Conservation (phyloP, 345 rosid genomes). For the Euclidium syriacum region DNA sequence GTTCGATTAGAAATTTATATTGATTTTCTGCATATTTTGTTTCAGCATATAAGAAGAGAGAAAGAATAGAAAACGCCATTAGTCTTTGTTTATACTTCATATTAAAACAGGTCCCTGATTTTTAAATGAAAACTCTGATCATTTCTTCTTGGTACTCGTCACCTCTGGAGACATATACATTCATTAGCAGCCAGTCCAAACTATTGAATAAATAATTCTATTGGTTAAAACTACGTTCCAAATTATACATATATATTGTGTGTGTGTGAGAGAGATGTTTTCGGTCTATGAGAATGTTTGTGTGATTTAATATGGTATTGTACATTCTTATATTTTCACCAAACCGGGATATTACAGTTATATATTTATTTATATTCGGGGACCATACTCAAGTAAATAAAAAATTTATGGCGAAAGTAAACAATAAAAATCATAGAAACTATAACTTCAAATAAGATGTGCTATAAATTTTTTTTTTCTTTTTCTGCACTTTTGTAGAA, state of each 20-base stretch:
- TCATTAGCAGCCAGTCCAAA: constrained; percentile 18
- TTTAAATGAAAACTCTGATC: not conserved
- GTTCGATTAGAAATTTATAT: not conserved
- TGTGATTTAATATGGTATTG: constrained; percentile 4
- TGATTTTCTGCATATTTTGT: not conserved
- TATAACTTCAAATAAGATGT: no score
- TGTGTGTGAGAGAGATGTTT: not conserved
- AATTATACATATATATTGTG: not conserved
- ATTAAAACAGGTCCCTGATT: not conserved
- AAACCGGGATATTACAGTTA: not conserved
- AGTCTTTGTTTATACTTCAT: not conserved
- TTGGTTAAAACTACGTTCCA: not conserved
- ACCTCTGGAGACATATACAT: not conserved
- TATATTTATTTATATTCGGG: not conserved
- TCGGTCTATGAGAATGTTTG: constrained; percentile 5
- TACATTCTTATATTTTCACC: constrained; percentile 16
- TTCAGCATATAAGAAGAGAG: not conserved
- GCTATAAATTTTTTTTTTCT: no score
- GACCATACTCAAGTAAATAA: not conserved
- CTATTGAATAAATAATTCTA: not conserved
- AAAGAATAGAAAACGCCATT: not conserved
- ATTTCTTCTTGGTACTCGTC: constrained; percentile 19
- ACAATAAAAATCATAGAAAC: no score
- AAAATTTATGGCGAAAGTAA: no score
- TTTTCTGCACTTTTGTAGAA: not conserved